Base-by-base conservation (phyloP, 176 grass and related monocot genomes). In the Carex myosuroides region DNA sequence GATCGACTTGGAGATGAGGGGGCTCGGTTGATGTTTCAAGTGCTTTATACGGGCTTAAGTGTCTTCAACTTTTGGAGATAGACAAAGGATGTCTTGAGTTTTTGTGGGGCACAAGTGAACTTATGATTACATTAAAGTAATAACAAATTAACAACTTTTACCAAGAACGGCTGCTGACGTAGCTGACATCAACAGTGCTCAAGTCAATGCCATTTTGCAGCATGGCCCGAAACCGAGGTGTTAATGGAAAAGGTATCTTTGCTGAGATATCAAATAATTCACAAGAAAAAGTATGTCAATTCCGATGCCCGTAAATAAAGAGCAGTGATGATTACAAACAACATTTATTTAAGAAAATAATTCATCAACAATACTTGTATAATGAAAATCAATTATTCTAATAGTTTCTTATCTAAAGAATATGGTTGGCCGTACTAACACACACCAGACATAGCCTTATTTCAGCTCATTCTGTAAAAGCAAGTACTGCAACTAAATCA, bases 161-260 rank as follows among this genome's bases (percentile, higher is more conserved):
- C 97, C 97, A 99, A 82, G 97, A 99, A 68, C 97, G 97, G 86
- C 97, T 99, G 87, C 97, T 99, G 81, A 99, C 97, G 64, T 99
- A 99, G 85, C 97, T 99, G 81, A 99, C 97, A 57, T 99, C 97
- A 75, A 99, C 93, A 84, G 97, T 99, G 30, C 93, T 99, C 35
- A 99, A 80, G 85, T 99, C 97, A 81, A 99, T 99, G 58, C 97
- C 97, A 79, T 99, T 99, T 86, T 99, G 97, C 80, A 95, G 85
- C 97, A 99, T 99, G 86, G 90, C 88, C 85, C 93, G 93, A 64
- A 99, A 99, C 82, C 97, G 85, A 64, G 91, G 97, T 64, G 97
- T 99, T 86, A 99, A 85, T 55, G 97, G 97, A 65, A 99, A 99
- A 20, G 97, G 91, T 73, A 99, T 89, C 86, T 99, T 99, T 6